Base-by-base conservation (phyloP, 768 basidiomycete species). In the Phlegmacium glaucopus region DNA sequence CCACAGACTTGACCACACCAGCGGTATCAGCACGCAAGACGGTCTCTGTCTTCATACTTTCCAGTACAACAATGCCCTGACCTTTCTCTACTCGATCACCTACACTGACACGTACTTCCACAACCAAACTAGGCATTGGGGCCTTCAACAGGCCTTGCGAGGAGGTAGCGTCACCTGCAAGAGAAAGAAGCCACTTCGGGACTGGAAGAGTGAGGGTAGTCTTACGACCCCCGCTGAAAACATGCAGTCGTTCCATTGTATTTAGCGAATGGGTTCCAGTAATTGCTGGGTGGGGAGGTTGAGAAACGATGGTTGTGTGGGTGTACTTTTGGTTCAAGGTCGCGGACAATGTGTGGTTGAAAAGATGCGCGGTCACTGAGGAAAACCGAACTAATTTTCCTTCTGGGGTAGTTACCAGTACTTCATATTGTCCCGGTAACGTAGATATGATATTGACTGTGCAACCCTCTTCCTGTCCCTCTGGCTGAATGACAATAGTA, bases 1-100 rank as follows among this genome's bases (percentile, higher is more conserved):
- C 80, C 11, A 95, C 79, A 38, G 77, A 71, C 56, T 74, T 82
- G 7, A 95, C 84, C 5, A 83, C 69, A 4, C 92, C 94, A 30
- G 77, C 70, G 7, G 70, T 71, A 49, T 82, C 77, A 11, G 90
- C 82, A 45, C 91, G 75, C 53, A 96, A 64, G 35, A 91, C 87
- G 32, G 88, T 94, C 69, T 95, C 93, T 53, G 93, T 96, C 80
- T 97, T 97, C 94, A 96, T 97, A 60, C 93, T 95, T 70, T 95
- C 94, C 60, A 95, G 67, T 5, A 94, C 81, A 26, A 93, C 82
- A 8, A 92, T 75, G 7, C 79, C 80, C 60, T 94, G 87, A 0
- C 90, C 91, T 59, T 79, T 83, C 67, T 85, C 83, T 34, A 96
- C 88, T 11, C 65, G 71, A 43, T 94, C 87, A 4, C 93, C 94